Evolutionary conservation across 129 eudicot species (phyloP), one percentile per base, ranked within the genome.

Genomic region (Gnaphalium uliginosum): DNA sequence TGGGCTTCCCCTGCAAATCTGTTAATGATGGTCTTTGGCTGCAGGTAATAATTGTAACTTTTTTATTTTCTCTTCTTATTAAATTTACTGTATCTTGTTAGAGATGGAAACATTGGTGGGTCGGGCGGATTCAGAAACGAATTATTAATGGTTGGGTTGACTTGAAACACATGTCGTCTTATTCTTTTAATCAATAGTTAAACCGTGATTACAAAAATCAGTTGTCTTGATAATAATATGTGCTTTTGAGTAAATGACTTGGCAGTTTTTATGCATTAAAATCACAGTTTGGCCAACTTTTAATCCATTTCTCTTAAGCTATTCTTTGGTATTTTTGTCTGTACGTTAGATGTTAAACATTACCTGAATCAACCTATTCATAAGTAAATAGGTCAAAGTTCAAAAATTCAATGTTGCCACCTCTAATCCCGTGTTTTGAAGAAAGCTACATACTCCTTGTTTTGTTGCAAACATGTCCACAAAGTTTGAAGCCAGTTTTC

Each of bases 1-100:
- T 91, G 85, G 97, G 96, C 48, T 94, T 91, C 68, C 97, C 97
- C 67, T 85, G 97, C 82, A 91, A 91, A 87, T 91, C 97, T 22
- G 97, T 94, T 78, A 91, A 91, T 76, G 99, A 94, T 81, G 96
- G 93, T 80, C 90, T 94, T 54, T 94, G 99, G 99, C 85, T 94
- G 74, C 99, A 94, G 99, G 99, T 94, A n/a, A 53, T 66, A 23
- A 63, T 83, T 56, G 32, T 14, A 48, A 37, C 72, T 48, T 64
- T 41, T 63, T 69, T 35, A 18, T 30, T 81, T 33, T 54, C n/a
- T n/a, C n/a, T 19, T 43, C 35, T 65, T 63, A 32, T 66, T 30
- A 54, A 30, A 30, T 33, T 18, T 54, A 30, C 17, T 21, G 80
- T 74, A 74, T 67, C 41, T 4, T 24, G 4, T 81, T 60, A 22